phyloP scores from a whole-genome alignment of 306 rosid species.

The Rosa chinensis region DNA sequence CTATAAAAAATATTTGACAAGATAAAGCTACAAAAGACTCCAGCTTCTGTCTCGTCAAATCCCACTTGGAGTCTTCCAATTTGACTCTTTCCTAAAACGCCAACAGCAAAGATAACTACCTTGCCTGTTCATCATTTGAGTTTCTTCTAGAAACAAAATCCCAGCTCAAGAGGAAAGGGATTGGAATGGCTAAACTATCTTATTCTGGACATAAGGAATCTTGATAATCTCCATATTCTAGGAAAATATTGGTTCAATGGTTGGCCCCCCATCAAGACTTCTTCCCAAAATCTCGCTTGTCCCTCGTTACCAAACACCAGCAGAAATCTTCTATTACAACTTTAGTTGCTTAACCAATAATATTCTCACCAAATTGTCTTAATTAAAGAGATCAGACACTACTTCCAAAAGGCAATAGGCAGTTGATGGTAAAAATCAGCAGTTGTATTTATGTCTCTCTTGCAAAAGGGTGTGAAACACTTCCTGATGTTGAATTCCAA shows the following conservation, averaged over 20 bases:
- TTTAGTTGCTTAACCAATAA: background rate
- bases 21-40: background rate
- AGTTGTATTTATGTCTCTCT: too few species aligned
- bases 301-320: background rate
- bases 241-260: background rate
- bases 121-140: background rate
- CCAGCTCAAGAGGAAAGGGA: background rate
- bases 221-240: background rate
- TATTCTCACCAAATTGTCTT: background rate
- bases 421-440: too few species aligned
- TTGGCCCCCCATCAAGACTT: background rate
- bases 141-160: background rate
- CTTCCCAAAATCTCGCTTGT: background rate
- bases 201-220: background rate
- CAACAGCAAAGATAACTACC: background rate
- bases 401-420: background rate
- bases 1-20: background rate
- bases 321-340: background rate
- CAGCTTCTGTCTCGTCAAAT: background rate
- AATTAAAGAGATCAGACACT: background rate
- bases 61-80: background rate
- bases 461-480: too few species aligned
- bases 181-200: background rate
- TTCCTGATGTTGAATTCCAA: too few species aligned
- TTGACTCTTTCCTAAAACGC: background rate